Percentiles rank a stretch among this genome's conserved stretches.
Evolutionary conservation across 2,329 filamentous ascomycete genomes (phyloP).

Genomic region (Chrysosporium keratinophilum): DNA sequence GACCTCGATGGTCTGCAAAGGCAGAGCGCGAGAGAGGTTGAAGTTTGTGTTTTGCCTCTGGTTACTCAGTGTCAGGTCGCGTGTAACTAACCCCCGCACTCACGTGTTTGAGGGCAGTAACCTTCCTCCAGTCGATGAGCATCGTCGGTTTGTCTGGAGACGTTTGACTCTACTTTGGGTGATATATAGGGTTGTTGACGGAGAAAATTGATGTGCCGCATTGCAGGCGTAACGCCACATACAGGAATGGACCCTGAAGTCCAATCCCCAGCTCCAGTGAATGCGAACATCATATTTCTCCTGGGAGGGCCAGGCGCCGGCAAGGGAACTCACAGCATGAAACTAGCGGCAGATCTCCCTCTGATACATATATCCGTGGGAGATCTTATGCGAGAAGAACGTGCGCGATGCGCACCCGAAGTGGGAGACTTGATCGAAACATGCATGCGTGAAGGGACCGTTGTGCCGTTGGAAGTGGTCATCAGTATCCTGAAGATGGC

Average conservation of each 20-base stretch:
- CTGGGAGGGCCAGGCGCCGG: constrained; percentile 10
- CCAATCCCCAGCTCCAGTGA: not conserved
- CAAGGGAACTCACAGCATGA: constrained; percentile 10
- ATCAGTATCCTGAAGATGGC: not conserved
- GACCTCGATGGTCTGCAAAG: not conserved
- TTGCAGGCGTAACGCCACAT: not conserved
- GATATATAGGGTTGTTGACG: too few species aligned
- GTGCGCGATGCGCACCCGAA: not conserved
- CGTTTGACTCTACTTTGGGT: not conserved
- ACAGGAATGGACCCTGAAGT: not conserved
- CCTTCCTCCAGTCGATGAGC: too few species aligned
- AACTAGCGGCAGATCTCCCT: constrained; percentile 1
- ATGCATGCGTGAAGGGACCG: constrained; percentile 3
- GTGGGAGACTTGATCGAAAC: not conserved
- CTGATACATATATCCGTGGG: constrained; percentile 9
- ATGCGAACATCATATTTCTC: constrained; percentile 2
- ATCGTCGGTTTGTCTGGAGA: not conserved
- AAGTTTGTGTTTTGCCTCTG: too few species aligned
- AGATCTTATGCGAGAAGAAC: constrained; percentile 8
- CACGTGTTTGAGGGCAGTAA: too few species aligned
- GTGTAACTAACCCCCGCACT: too few species aligned
- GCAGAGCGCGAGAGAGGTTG: not conserved
- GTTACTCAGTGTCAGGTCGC: too few species aligned
- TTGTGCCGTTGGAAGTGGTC: not conserved
- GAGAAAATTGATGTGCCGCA: too few species aligned